Percentiles rank a stretch among this genome's conserved stretches.
phyloP scores from a whole-genome alignment of 2,329 filamentous ascomycete species.

The Spiromastix sp. region DNA sequence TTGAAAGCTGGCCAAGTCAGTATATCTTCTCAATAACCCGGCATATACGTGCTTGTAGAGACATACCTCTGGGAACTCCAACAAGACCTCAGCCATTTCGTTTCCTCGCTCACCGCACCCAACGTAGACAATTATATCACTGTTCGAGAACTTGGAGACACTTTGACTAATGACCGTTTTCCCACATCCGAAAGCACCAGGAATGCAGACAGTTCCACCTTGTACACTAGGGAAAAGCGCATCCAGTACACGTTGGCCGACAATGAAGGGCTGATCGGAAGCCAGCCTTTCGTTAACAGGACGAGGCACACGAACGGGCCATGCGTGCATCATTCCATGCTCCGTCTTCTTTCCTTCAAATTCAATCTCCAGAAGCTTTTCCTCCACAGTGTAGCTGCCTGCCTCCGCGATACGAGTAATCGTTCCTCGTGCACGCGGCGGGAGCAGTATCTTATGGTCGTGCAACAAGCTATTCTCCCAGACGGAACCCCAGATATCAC shows the following conservation, averaged over 20 bases:
- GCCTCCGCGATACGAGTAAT: constrained; percentile 85
- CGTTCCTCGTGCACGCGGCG: constrained; percentile 78
- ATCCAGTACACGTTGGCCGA: constrained; percentile 93
- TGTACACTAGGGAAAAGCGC: constrained; percentile 93
- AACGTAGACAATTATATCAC: constrained; percentile 96
- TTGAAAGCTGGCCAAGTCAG: constrained; percentile 53
- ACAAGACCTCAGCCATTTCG: constrained; percentile 99
- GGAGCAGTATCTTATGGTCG: constrained; percentile 86
- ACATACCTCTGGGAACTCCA: constrained; percentile 85
- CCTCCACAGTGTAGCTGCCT: constrained; percentile 85
- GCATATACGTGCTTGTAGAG: neutral
- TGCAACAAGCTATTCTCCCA: constrained; percentile 92
- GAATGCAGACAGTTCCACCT: constrained; percentile 95
- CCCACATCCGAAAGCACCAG: constrained; percentile 94
- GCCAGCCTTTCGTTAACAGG: constrained; percentile 86
- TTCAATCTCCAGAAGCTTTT: constrained; percentile 90
- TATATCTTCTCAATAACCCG: neutral
- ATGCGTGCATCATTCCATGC: constrained; percentile 97
- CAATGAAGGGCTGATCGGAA: constrained; percentile 82
- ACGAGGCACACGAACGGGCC: constrained; percentile 93
- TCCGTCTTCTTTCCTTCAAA: constrained; percentile 94
- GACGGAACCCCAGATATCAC: constrained; percentile 90
- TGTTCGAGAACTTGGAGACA: constrained; percentile 99
- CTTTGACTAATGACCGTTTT: constrained; percentile 99
- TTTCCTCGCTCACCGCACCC: constrained; percentile 91